Evolutionary conservation across 257 asterid species (phyloP), one percentile per base, ranked within the genome.

Genomic region (Solanum acaule): DNA sequence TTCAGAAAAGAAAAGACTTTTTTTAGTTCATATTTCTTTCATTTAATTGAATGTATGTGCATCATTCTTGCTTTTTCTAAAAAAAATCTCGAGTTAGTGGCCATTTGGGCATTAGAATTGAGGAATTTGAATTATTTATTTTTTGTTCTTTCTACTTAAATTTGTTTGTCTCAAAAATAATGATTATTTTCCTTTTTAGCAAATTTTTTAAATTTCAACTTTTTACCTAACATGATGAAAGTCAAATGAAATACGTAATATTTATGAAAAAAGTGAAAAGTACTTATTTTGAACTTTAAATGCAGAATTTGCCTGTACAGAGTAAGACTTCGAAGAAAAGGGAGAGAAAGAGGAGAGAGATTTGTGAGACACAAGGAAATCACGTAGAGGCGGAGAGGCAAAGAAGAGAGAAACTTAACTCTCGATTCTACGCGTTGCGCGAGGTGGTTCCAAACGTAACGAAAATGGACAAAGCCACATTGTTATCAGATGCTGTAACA

Each of bases 311-410:
- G 14, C 5, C 1, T 8, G 0, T 61, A 4, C 31, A 63, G 31
- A 2, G 31, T 1, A 63, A 0, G 15, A 63, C 18, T 14, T 25
- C 8, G 1, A 92, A 92, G 90, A 96, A 93, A 91, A 88, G 95
- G 85, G 98, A 95, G 0, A 84, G 98, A 86, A 95, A 92, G 91
- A 90, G 95, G 1, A 86, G 90, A 29, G 67, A 11, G 8, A 90
- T 87, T 22, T 46, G 89, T 3, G 94, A 91, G 61, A 86, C 89
- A 13, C 91, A 94, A 20, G 68, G 87, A 86, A 93, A 92, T 90
- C 96, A 93, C 86, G 98, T 95, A 89, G 98, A 94, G 87, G 96
- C 96, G 14, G 99, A 96, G 96, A 88, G 97, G 92, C 98, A 93
- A 93, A 84, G 99, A 86, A 68, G 99, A 89, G 99, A 95, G 93